Base-by-base conservation (phyloP, 805 yeast genomes). In the Starmerella scarabaei region DNA sequence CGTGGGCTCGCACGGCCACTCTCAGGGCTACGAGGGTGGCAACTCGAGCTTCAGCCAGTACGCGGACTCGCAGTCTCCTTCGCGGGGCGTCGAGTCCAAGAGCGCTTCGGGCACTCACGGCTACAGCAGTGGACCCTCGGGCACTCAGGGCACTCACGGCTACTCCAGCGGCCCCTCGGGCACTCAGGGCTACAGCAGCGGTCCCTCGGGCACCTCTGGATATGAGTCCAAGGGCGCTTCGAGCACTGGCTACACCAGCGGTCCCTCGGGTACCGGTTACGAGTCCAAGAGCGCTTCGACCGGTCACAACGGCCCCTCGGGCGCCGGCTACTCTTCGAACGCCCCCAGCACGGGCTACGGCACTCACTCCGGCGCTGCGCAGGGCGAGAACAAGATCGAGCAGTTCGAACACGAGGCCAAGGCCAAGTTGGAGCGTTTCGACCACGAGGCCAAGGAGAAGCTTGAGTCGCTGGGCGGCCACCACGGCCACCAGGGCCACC, bases 231-330 rank as follows among this genome's bases (percentile, higher is more conserved):
- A 21, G n/a, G n/a, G n/a, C n/a, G n/a, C n/a, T 19, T 19, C 5
- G 15, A 23, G 5, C 19, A 23, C 24, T 14, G 14, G 12, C 16
- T 40, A 36, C n/a, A 16, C 32, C 28, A 30, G 32, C 30, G 21
- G 29, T 17, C n/a, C 16, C 32, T 24, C 16, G 26, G 36, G 17
- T 14, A 18, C 11, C 34, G 36, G 36, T 23, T 35, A 39, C 31
- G 21, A 23, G 34, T 20, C 36, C 24, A n/a, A n/a, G n/a, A n/a
- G n/a, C n/a, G n/a, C n/a, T n/a, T n/a, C n/a, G n/a, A n/a, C n/a
- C n/a, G n/a, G n/a, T n/a, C n/a, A n/a, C n/a, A n/a, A n/a, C n/a
- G n/a, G n/a, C n/a, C n/a, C n/a, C n/a, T n/a, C n/a, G n/a, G n/a
- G n/a, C n/a, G n/a, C n/a, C n/a, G n/a, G n/a, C n/a, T n/a, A n/a